Conservation (phyloP, 805 yeast genomes). For the Debaryomyces tyrocola region DNA sequence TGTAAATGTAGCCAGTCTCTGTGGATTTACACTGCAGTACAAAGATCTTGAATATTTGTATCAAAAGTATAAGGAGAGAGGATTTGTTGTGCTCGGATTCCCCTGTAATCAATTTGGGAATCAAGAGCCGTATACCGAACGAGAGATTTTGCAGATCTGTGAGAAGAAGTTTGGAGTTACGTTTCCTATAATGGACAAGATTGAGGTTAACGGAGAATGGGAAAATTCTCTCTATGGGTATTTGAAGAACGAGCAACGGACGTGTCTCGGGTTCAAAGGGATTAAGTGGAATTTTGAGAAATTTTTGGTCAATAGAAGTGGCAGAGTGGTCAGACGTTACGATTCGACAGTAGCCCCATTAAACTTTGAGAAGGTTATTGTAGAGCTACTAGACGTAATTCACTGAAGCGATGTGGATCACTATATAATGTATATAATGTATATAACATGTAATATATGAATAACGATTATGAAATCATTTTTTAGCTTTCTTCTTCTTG, state of each 20-base stretch:
- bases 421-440: slow-evolving; percentile 3
- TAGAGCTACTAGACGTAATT: slow-evolving; percentile 13
- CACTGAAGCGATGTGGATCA: background rate
- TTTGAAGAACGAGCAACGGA: slow-evolving; percentile 26
- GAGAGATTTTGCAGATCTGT: slow-evolving; percentile 18
- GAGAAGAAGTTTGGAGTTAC: slow-evolving; percentile 28
- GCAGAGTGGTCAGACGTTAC: slow-evolving; percentile 59
- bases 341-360: slow-evolving; percentile 70
- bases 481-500: slow-evolving; percentile 7
- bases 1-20: slow-evolving; percentile 87
- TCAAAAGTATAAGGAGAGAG: slow-evolving; percentile 60
- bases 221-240: slow-evolving; percentile 28
- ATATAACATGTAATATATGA: background rate
- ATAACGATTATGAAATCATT: background rate
- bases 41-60: slow-evolving; percentile 67
- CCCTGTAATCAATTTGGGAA: slow-evolving; percentile 90
- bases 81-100: slow-evolving; percentile 73
- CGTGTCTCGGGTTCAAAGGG: slow-evolving; percentile 37
- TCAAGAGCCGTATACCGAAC: slow-evolving; percentile 71
- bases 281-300: slow-evolving; percentile 82
- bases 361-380: slow-evolving; percentile 42
- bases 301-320: slow-evolving; percentile 59
- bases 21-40: slow-evolving; percentile 75
- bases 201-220: slow-evolving; percentile 35
- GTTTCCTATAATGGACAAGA: slow-evolving; percentile 39